These are phyloP conservation scores for Paramyrothecium roridum DNA, from an alignment of 2,329 filamentous ascomycete species.

Conservation along the genomic window DNA sequence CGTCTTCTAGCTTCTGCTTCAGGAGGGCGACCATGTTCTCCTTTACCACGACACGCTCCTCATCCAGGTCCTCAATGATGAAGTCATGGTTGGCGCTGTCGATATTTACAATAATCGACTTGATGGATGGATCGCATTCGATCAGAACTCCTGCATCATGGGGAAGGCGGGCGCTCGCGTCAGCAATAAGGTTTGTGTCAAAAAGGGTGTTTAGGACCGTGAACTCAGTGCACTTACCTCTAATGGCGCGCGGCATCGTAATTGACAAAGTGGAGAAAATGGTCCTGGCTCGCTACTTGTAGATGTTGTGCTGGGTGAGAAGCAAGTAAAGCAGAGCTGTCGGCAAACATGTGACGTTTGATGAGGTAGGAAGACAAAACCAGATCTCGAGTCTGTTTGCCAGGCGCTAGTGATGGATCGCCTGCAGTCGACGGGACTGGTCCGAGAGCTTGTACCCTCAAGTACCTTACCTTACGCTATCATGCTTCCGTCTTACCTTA, in stretches of 20 bases:
- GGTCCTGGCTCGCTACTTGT: not conserved
- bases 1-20: constrained; percentile 67
- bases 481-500: too few relatives aligned
- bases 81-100: constrained; percentile 68
- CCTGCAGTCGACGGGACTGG: too few relatives aligned
- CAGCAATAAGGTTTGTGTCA: not conserved
- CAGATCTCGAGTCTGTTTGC: not conserved
- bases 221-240: constrained; percentile 38
- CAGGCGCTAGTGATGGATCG: not conserved
- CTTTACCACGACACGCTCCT: constrained; percentile 72
- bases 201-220: not conserved
- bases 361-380: not conserved
- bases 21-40: constrained; percentile 67
- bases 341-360: not conserved
- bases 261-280: constrained; percentile 1
- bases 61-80: constrained; percentile 78
- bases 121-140: constrained; percentile 83
- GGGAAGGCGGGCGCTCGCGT: not conserved
- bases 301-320: not conserved
- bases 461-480: too few relatives aligned
- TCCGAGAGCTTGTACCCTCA: too few relatives aligned
- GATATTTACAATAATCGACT: constrained; percentile 78
- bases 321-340: not conserved
- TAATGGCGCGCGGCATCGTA: constrained; percentile 55
- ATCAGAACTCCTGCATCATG: constrained; percentile 62